Evolutionary conservation across 2,329 filamentous ascomycete genomes (phyloP), one percentile per base, ranked within the genome.

Genomic region (Trichoderma simmonsii): DNA sequence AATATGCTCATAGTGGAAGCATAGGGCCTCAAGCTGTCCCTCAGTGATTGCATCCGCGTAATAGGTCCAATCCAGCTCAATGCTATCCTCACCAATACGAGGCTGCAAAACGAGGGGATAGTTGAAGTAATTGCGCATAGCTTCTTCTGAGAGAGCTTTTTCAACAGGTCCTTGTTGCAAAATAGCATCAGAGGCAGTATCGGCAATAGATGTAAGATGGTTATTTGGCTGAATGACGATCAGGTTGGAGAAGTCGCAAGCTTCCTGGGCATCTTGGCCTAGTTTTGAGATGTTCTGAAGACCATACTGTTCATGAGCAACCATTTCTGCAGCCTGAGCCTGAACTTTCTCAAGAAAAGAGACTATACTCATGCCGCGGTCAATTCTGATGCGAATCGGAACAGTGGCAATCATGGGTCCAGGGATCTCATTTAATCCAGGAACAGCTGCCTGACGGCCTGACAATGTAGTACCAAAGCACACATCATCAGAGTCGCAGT

Each of bases 31-130:
- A 26, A 73, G 54, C 12, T 73, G 72, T 18, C 26, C 9, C 39
- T 72, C 61, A 11, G 70, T 15, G 15, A 75, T 39, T 11, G 71
- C 51, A 12, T 64, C 39, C 8, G 72, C 65, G 24, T 75, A 65
- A 39, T 73, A 74, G 7, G 68, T 73, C 24, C 73, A 51, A 15
- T 56, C 62, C 7, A 74, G 30, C 60, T 73, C 72, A 28, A 72
- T 73, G 63, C 54, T 43, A 8, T 71, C 61, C 9, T 59, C 69
- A 32, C 24, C 34, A 11, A 75, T 70, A 12, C 62, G 59, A 34
- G 65, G 62, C 51, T 74, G 66, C 21, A 75, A 43, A 28, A 75
- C 73, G 21, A 75, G 73, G 9, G 73, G 73, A 26, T 75, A 75
- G 34, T 74, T 75, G 26, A 75, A 74, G 61, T 75, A 75, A 63